A percentile compares a stretch with the other conserved stretches of the same genome.
phyloP scores from a whole-genome alignment of 2,329 filamentous ascomycete species.

The Trichoderma semiorbis region DNA sequence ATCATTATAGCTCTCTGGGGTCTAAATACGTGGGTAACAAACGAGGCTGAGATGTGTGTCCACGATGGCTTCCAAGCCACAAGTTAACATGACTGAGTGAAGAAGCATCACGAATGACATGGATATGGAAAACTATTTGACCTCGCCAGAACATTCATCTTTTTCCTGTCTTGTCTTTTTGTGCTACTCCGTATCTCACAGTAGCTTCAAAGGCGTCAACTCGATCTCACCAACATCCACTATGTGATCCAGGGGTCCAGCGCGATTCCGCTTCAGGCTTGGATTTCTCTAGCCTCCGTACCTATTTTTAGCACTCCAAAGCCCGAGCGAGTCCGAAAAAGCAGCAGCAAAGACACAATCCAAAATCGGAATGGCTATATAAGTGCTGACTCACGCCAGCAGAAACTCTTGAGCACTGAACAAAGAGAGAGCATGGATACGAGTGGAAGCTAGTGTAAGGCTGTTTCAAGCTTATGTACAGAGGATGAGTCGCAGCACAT shows the following conservation, averaged over 20 bases:
- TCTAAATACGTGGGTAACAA: too few species aligned
- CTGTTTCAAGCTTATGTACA: background rate
- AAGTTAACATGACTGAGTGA: background rate
- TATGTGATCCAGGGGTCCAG: background rate
- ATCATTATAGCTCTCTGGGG: too few species aligned
- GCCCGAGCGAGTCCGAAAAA: background rate
- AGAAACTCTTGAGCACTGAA: background rate
- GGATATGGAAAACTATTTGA: background rate
- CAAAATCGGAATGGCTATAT: background rate
- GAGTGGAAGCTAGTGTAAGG: background rate
- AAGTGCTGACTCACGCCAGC: background rate
- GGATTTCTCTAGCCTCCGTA: background rate
- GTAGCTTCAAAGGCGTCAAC: background rate
- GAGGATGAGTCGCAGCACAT: background rate
- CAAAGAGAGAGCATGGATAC: background rate
- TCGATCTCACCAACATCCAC: background rate
- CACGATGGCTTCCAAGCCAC: too few species aligned
- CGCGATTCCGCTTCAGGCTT: background rate
- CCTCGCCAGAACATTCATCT: background rate
- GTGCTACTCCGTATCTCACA: background rate
- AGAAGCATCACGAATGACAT: background rate
- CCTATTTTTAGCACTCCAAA: background rate
- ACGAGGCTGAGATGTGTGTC: too few species aligned
- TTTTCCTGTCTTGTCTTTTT: background rate
- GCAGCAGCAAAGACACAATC: background rate